Percentiles rank a stretch among this genome's conserved stretches.
These are phyloP conservation scores for Botrytis hyacinthi DNA, from an alignment of 2,329 filamentous ascomycete species.

Conservation along the genomic window DNA sequence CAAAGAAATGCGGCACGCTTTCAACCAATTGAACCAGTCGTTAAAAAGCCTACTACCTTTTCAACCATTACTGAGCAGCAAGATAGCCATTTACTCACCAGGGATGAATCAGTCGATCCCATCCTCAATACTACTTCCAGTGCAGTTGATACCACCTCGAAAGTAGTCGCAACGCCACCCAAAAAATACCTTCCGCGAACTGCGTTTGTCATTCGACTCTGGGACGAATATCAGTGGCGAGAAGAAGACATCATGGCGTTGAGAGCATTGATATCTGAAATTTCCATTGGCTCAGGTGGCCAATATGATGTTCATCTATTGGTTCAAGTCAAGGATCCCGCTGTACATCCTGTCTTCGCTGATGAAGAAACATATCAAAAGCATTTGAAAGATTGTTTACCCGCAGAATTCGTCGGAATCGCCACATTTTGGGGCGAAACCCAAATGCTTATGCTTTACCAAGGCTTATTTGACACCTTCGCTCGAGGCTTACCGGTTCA, in stretches of 20 bases:
- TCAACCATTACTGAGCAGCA: slow-evolving; percentile 1
- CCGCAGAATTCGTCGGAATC: slow-evolving; percentile 83
- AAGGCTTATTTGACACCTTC: slow-evolving; percentile 78
- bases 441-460: slow-evolving; percentile 89
- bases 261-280: slow-evolving; percentile 78
- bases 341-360: slow-evolving; percentile 75
- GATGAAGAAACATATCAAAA: slow-evolving; percentile 66
- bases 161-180: slow-evolving; percentile 16
- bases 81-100: slow-evolving; percentile 22
- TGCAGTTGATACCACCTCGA: slow-evolving; percentile 18
- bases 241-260: slow-evolving; percentile 79
- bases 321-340: slow-evolving; percentile 79
- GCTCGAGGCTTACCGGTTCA: slow-evolving; percentile 72
- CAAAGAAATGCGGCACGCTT: slow-evolving; percentile 70
- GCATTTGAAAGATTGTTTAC: slow-evolving; percentile 66
- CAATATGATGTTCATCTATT: slow-evolving; percentile 86
- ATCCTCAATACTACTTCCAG: not conserved
- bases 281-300: slow-evolving; percentile 75
- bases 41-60: slow-evolving; percentile 27
- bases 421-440: slow-evolving; percentile 91
- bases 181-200: slow-evolving; percentile 54
- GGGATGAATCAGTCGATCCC: not conserved
- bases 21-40: slow-evolving; percentile 22
- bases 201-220: slow-evolving; percentile 78
- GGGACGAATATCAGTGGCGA: slow-evolving; percentile 76